Base-by-base conservation (phyloP, 768 basidiomycete species). In the Podaxis mareebaensis region DNA sequence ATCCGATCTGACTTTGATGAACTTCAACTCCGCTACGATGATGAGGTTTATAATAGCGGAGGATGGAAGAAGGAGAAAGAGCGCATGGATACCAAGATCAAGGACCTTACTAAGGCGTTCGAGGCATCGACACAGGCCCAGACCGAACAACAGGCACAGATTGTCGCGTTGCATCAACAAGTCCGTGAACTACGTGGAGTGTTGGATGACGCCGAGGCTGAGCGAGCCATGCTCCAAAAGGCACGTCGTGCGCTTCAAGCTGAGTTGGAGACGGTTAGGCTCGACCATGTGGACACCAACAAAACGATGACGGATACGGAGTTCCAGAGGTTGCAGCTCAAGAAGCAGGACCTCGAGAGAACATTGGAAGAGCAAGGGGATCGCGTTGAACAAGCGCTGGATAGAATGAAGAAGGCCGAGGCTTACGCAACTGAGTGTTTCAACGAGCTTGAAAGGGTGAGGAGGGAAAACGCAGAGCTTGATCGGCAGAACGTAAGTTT, bases 61-160 rank as follows among this genome's bases (percentile, higher is more conserved):
- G 85, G 89, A 3, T 94, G 92, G 93, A 90, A 89, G 77, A 90
- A 91, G 70, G 93, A 95, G 77, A 92, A 88, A 73, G 92, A 94
- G 63, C 88, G 91, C 11, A 78, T 94, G 76, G 92, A 95, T 65
- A 89, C 85, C 58, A 93, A 92, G 82, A 92, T 95, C 58, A 73
- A 72, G 4, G 90, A 94, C 72, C 70, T 93, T 63, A 87, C 84
- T 24, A 87, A 86, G 60, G 92, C 89, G 1, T 93, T 88, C 71
- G 91, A 93, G 67, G 79, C 87, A 1, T 88, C 91, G 1, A 83
- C 81, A 1, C 82, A 82, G 44, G 88, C 85, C 0, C 92, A 93
- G 68, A 78, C 86, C 0, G 93, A 94, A 67, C 93, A 94, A 67
- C 92, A 93, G 70, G 79, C 88, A 0, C 93, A 93, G 65, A 93